Evolutionary conservation across 306 rosid species (phyloP).

Genomic region (Vigna unguiculata): DNA sequence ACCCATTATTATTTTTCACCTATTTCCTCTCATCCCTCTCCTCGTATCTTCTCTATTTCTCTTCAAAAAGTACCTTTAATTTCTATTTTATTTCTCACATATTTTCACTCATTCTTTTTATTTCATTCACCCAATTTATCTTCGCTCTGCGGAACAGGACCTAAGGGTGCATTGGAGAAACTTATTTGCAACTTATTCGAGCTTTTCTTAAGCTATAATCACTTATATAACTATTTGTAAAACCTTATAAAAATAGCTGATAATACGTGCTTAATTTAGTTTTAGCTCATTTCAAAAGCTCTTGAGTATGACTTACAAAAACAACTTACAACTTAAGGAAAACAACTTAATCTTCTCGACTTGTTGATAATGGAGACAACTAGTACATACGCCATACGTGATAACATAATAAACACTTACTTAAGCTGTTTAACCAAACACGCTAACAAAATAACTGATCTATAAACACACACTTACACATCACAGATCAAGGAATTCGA

Average conservation of each 20-base stretch:
- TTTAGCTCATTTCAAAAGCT: not conserved
- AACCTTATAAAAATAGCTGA: not conserved
- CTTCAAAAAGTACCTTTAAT: too few relatives aligned
- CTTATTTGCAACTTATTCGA: not conserved
- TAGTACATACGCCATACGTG: not conserved
- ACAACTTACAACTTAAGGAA: not conserved
- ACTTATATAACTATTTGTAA: not conserved
- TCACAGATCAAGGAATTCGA: not conserved
- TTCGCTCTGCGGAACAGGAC: too few relatives aligned
- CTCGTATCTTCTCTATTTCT: too few relatives aligned
- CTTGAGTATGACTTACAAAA: not conserved
- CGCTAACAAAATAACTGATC: not conserved
- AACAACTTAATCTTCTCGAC: not conserved
- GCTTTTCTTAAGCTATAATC: not conserved
- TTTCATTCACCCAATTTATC: too few relatives aligned
- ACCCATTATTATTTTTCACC: too few relatives aligned
- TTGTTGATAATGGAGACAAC: not conserved
- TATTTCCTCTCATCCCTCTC: too few relatives aligned
- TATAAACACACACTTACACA: not conserved
- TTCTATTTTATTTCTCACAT: too few relatives aligned
- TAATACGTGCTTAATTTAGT: not conserved
- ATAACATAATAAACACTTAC: not conserved
- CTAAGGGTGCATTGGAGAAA: not conserved
- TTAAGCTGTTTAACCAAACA: not conserved
- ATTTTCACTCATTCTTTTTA: too few relatives aligned